Percentiles rank a stretch among this genome's conserved stretches.
Conservation (phyloP, 352 stramenopile genomes). For the Blastocystis sp. region DNA sequence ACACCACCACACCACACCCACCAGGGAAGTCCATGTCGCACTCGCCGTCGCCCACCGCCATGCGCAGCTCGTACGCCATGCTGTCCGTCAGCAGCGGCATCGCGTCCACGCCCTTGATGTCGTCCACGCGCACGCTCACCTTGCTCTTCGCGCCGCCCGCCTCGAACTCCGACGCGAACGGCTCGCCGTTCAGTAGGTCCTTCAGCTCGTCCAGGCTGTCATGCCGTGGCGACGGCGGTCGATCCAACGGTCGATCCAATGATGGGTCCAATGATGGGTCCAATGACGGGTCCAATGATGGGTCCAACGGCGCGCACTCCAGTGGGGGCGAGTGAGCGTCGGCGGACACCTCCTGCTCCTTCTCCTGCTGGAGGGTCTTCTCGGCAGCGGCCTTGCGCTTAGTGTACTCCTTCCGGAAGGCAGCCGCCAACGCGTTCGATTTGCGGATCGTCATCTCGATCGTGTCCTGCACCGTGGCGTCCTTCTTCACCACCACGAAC, state of each 20-base stretch:
- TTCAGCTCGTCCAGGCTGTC: conserved; percentile 17
- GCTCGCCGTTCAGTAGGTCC: background rate
- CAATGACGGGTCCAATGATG: conserved; percentile 27
- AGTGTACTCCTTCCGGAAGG: conserved; percentile 29
- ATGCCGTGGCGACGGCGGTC: background rate
- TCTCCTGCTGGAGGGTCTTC: background rate
- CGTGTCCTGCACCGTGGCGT: conserved; percentile 53
- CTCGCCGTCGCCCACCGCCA: conserved; percentile 45
- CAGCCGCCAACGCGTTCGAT: conserved; percentile 14
- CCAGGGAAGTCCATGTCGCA: conserved; percentile 65
- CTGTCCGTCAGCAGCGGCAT: conserved; percentile 41
- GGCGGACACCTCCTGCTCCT: background rate
- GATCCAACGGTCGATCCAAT: background rate
- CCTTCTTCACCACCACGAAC: conserved; percentile 30
- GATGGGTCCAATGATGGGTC: background rate
- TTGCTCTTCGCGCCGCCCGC: background rate
- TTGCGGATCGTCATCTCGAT: conserved; percentile 68
- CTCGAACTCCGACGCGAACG: background rate
- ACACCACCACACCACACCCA: background rate
- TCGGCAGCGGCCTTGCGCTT: conserved; percentile 15
- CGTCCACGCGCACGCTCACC: background rate
- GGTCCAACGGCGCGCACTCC: background rate
- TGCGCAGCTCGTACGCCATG: conserved; percentile 65
- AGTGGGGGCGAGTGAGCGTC: background rate
- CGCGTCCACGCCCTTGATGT: background rate